A percentile compares a stretch with the other conserved stretches of the same genome.
Conservation (phyloP, 768 basidiomycete genomes). For the Hypholoma sublateritium region DNA sequence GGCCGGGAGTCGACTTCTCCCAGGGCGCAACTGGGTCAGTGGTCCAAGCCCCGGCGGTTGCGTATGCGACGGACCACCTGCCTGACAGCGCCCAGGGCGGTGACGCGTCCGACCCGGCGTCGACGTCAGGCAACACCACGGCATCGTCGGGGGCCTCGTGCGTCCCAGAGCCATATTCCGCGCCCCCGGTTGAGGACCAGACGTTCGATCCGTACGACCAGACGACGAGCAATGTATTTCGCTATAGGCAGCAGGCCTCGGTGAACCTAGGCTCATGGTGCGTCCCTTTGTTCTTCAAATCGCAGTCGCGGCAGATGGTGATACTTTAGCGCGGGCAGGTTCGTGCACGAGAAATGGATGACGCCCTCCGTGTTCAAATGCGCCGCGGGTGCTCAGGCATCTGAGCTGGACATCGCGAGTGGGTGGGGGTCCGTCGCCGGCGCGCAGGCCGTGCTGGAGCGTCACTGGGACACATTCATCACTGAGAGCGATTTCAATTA, state of each 20-base stretch:
- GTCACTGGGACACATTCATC: conserved; percentile 80
- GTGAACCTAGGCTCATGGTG: conserved; percentile 71
- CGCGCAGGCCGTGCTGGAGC: conserved; percentile 57
- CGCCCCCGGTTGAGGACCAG: conserved; percentile 30
- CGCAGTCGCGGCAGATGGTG: neutral
- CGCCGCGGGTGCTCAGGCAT: conserved; percentile 46
- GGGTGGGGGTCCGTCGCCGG: conserved; percentile 50
- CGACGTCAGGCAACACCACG: neutral
- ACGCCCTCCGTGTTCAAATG: conserved; percentile 62
- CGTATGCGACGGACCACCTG: neutral
- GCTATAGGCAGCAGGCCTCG: conserved; percentile 62
- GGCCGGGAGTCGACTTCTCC: neutral
- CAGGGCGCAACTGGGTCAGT: neutral
- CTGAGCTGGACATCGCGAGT: conserved; percentile 67
- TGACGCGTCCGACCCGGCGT: neutral
- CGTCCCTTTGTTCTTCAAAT: conserved; percentile 1
- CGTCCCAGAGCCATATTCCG: conserved; percentile 29
- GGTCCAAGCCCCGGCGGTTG: neutral
- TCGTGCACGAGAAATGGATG: conserved; percentile 78
- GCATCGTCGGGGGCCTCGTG: conserved; percentile 14
- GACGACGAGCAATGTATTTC: conserved; percentile 48
- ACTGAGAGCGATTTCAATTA: conserved; percentile 62
- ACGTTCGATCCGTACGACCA: conserved; percentile 49
- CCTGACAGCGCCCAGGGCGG: neutral
- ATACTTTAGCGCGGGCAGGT: conserved; percentile 39